Percentiles rank a stretch among this genome's conserved stretches.
These are phyloP conservation scores for Trichosporon sp. DNA, from an alignment of 1,284 basidiomycete species.

Conservation along the genomic window DNA sequence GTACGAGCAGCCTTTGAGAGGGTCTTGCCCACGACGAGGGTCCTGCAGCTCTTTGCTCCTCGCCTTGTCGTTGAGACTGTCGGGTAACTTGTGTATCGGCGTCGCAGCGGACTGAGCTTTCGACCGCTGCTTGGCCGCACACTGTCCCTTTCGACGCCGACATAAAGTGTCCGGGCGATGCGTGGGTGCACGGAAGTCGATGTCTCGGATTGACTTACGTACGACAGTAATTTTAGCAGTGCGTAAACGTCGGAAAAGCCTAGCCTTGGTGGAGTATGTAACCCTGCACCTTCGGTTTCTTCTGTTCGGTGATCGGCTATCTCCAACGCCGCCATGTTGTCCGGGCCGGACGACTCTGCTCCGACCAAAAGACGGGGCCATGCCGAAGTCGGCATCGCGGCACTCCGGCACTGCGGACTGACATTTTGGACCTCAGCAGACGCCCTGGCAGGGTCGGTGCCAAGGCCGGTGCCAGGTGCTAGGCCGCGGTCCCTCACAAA, in stretches of 20 bases:
- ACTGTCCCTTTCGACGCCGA: not conserved
- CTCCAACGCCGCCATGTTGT: not conserved
- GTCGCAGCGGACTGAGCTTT: not conserved
- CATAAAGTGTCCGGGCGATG: not conserved
- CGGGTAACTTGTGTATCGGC: not conserved
- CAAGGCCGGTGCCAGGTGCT: no score
- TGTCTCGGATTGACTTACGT: not conserved
- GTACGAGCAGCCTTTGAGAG: no score
- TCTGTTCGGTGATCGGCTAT: constrained; percentile 3
- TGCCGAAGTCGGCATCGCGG: not conserved
- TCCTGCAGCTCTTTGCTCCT: not conserved
- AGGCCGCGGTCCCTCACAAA: no score
- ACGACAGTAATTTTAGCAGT: not conserved
- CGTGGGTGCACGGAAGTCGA: not conserved
- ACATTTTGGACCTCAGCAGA: no score
- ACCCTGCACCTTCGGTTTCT: not conserved
- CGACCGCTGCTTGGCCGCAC: not conserved
- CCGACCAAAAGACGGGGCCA: not conserved
- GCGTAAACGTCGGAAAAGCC: not conserved
- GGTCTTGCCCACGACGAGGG: no score
- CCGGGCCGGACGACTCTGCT: not conserved
- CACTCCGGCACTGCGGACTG: no score
- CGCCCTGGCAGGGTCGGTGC: no score
- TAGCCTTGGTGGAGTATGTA: not conserved
- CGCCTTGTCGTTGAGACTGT: not conserved